Conservation (phyloP, 75 land plant genomes). For the Chamaecyparis obtusa region DNA sequence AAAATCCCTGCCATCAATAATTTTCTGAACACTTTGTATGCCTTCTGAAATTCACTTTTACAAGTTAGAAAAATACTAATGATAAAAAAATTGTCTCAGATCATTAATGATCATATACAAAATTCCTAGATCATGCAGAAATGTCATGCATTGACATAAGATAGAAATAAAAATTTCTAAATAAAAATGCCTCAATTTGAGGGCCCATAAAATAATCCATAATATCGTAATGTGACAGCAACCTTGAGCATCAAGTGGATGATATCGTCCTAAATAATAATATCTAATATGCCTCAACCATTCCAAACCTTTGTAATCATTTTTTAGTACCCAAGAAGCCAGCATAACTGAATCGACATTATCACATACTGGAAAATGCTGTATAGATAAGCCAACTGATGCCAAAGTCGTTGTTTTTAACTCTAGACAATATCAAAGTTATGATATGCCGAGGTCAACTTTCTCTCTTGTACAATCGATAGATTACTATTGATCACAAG, state of each 20-base stretch:
- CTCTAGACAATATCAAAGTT: neutral
- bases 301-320: neutral
- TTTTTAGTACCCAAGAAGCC: slow-evolving; percentile 2
- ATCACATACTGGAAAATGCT: neutral
- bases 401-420: neutral
- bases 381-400: slow-evolving; percentile 6
- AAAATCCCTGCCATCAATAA: neutral
- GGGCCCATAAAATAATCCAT: neutral
- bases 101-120: neutral
- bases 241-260: neutral
- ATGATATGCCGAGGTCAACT: neutral
- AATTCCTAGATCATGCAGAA: neutral
- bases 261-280: neutral
- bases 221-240: neutral
- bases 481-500: neutral
- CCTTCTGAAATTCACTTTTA: neutral
- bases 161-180: neutral
- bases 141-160: neutral
- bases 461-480: neutral
- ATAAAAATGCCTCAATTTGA: slow-evolving; percentile 10
- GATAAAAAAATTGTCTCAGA: neutral
- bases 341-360: neutral
- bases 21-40: neutral
- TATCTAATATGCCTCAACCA: neutral
- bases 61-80: neutral